phyloP scores from a whole-genome alignment of 2,329 filamentous ascomycete genomes.

The Endoconidiophora polonica region DNA sequence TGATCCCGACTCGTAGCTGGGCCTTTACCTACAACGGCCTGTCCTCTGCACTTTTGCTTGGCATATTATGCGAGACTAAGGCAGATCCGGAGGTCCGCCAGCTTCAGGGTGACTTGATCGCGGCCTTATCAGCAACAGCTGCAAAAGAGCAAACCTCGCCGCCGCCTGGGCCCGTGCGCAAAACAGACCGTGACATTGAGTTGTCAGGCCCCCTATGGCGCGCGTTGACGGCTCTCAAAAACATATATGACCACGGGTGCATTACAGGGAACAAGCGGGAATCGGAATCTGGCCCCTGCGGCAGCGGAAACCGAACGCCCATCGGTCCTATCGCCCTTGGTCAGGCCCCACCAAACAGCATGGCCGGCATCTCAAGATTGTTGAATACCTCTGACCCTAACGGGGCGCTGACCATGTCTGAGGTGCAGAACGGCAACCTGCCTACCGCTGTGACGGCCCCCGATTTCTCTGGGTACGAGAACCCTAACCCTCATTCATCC shows the following conservation, averaged over 20 bases:
- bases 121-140: conserved; percentile 45
- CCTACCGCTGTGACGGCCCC: conserved; percentile 19
- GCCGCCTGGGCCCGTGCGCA: conserved; percentile 31
- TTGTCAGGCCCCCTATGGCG: conserved; percentile 44
- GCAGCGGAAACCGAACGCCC: conserved; percentile 30
- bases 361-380: conserved; percentile 15
- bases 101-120: conserved; percentile 46
- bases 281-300: conserved; percentile 27
- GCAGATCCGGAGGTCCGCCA: conserved; percentile 45
- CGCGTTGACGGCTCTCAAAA: conserved; percentile 43
- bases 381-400: conserved; percentile 38
- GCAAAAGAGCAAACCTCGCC: conserved; percentile 43
- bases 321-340: conserved; percentile 17
- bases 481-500: background rate
- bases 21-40: conserved; percentile 52
- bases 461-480: conserved; percentile 27
- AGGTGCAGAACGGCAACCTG: conserved; percentile 40
- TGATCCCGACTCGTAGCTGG: conserved; percentile 50
- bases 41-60: conserved; percentile 46
- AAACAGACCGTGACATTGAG: conserved; percentile 43
- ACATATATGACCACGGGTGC: conserved; percentile 50
- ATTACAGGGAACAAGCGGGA: conserved; percentile 37
- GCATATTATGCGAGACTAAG: conserved; percentile 46
- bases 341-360: conserved; percentile 14
- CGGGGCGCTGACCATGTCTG: conserved; percentile 47